Evolutionary conservation across 2,329 filamentous ascomycete species (phyloP).

Genomic region (Thielaviopsis euricoi): DNA sequence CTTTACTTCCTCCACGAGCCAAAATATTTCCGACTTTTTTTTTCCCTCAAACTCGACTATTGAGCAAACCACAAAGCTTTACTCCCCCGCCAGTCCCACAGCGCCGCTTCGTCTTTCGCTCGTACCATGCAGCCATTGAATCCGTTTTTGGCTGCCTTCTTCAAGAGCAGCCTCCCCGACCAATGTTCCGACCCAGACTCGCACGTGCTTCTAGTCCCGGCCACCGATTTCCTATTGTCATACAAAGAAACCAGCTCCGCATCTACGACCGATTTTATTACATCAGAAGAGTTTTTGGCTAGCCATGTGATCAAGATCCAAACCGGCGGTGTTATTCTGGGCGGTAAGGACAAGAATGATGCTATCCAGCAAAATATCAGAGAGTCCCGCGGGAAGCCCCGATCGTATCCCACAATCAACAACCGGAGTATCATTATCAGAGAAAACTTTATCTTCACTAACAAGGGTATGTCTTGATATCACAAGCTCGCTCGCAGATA

Average conservation of each 20-base stretch:
- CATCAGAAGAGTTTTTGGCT: conserved; percentile 83
- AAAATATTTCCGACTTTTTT: not conserved
- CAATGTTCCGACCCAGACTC: conserved; percentile 87
- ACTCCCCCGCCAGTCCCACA: not conserved
- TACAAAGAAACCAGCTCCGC: conserved; percentile 77
- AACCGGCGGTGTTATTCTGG: conserved; percentile 29
- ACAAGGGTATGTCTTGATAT: conserved; percentile 53
- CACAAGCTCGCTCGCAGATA: too few species aligned
- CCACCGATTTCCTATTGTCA: conserved; percentile 79
- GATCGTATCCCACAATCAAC: conserved; percentile 85
- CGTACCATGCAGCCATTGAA: conserved; percentile 82
- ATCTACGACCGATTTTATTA: conserved; percentile 63
- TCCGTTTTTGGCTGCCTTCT: conserved; percentile 96
- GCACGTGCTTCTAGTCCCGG: conserved; percentile 85
- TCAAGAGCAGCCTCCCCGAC: conserved; percentile 79
- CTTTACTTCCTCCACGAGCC: not conserved
- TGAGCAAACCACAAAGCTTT: too few species aligned
- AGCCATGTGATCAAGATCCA: conserved; percentile 92
- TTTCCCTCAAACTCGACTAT: too few species aligned
- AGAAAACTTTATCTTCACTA: conserved; percentile 82
- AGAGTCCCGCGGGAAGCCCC: conserved; percentile 82
- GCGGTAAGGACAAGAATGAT: conserved; percentile 32
- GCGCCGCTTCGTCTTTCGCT: not conserved
- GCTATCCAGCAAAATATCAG: conserved; percentile 44
- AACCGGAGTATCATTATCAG: conserved; percentile 88